These are phyloP conservation scores for Lanzia echinophila DNA, from an alignment of 2,329 filamentous ascomycete genomes.

Conservation along the genomic window DNA sequence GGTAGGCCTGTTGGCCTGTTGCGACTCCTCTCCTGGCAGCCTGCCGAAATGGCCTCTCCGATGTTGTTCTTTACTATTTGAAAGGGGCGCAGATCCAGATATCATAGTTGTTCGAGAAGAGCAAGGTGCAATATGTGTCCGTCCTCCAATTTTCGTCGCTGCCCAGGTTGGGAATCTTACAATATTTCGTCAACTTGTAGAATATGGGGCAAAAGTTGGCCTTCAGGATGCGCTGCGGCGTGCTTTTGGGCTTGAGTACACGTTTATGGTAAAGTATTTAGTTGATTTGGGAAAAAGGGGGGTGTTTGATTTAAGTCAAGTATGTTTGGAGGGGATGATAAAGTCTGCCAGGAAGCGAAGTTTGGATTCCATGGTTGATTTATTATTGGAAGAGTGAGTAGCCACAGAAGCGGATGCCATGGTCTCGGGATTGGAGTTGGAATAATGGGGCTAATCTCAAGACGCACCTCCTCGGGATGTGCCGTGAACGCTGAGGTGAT, in stretches of 20 bases:
- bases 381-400: background rate
- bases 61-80: background rate
- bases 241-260: background rate
- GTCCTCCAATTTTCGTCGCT: background rate
- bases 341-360: background rate
- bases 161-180: background rate
- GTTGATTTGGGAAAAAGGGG: background rate
- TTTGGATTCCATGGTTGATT: background rate
- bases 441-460: too few species aligned
- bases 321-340: background rate
- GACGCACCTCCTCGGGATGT: too few species aligned
- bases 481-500: too few species aligned
- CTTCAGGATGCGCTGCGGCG: background rate
- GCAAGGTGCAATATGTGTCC: too few species aligned
- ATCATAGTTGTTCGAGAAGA: background rate
- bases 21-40: background rate
- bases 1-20: background rate
- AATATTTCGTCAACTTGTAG: background rate
- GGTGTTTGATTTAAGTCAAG: too few species aligned
- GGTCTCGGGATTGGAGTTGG: too few species aligned
- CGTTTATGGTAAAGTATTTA: background rate
- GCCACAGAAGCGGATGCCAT: too few species aligned
- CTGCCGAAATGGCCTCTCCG: background rate
- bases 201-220: background rate
- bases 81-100: background rate